Evolutionary conservation across 805 yeast genomes (phyloP).

Genomic region (Candida stauntonica): DNA sequence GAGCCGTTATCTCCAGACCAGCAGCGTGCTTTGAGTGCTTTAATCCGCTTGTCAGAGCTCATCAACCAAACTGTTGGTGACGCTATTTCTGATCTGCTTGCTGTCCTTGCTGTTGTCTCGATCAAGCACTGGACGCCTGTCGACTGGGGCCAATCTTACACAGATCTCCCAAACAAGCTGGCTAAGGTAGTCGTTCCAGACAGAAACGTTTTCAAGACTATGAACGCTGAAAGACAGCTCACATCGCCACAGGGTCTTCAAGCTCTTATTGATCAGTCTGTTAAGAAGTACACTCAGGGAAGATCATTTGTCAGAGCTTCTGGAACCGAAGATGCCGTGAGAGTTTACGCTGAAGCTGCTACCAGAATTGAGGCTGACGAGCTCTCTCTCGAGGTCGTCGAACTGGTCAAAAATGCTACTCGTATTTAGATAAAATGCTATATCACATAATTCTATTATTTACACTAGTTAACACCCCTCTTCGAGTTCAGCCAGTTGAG

Average conservation of each 20-base stretch:
- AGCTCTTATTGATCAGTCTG: conserved; percentile 59
- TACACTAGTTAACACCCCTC: too few species aligned
- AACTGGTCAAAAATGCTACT: conserved; percentile 28
- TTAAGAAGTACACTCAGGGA: conserved; percentile 52
- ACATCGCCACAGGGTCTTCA: conserved; percentile 78
- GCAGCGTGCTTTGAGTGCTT: conserved; percentile 44
- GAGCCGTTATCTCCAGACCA: conserved; percentile 40
- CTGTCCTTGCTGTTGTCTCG: conserved; percentile 62
- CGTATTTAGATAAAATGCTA: not conserved
- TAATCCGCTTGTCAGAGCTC: conserved; percentile 59
- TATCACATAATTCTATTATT: not conserved
- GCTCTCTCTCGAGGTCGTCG: conserved; percentile 39
- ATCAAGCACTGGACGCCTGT: conserved; percentile 54
- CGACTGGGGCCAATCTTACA: conserved; percentile 73
- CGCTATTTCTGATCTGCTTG: conserved; percentile 87
- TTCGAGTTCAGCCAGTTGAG: conserved; percentile 73
- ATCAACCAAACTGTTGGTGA: conserved; percentile 99
- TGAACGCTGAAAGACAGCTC: conserved; percentile 84
- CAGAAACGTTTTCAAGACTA: conserved; percentile 72
- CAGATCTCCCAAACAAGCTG: conserved; percentile 83
- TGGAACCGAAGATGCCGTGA: conserved; percentile 96
- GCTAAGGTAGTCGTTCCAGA: conserved; percentile 81
- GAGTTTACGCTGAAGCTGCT: conserved; percentile 89
- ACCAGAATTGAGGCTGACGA: conserved; percentile 43
- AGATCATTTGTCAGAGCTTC: conserved; percentile 94